These are phyloP conservation scores for Peronosclerospora sorghi DNA, from an alignment of 352 stramenopile genomes.

Conservation along the genomic window DNA sequence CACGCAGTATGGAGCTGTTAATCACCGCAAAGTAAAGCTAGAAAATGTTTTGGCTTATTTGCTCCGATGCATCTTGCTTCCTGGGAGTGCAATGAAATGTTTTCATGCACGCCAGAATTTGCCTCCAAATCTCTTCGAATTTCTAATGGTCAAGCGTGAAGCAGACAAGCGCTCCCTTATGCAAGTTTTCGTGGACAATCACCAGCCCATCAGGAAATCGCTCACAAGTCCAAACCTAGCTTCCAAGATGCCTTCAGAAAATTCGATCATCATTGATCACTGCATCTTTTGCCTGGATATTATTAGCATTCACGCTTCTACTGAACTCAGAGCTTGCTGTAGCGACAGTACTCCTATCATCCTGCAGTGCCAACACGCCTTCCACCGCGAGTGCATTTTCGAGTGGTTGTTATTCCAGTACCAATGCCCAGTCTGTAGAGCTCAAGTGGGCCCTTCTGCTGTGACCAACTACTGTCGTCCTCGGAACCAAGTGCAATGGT, in stretches of 20 bases:
- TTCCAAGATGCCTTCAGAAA: slow-evolving; percentile 14
- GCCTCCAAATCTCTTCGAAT: slow-evolving; percentile 40
- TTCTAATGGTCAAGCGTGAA: too few relatives aligned
- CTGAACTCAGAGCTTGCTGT: too few relatives aligned
- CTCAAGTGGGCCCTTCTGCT: too few relatives aligned
- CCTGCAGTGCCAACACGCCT: slow-evolving; percentile 55
- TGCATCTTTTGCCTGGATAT: slow-evolving; percentile 33
- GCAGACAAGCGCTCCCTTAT: slow-evolving; percentile 55
- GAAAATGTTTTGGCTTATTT: slow-evolving; percentile 63
- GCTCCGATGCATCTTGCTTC: slow-evolving; percentile 46
- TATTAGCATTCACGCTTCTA: slow-evolving; percentile 11
- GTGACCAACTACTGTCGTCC: slow-evolving; percentile 47
- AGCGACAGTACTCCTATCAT: slow-evolving; percentile 22
- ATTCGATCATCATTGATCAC: slow-evolving; percentile 19
- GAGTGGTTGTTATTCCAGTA: too few relatives aligned
- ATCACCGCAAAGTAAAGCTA: too few relatives aligned
- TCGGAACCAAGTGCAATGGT: slow-evolving; percentile 46
- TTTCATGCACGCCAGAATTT: slow-evolving; percentile 35
- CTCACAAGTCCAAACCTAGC: slow-evolving; percentile 17
- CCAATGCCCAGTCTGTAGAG: too few relatives aligned
- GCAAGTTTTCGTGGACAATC: slow-evolving; percentile 64
- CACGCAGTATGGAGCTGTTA: too few relatives aligned
- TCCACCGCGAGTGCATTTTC: slow-evolving; percentile 68
- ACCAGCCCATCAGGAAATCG: slow-evolving; percentile 24
- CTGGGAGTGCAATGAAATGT: slow-evolving; percentile 61